Percentiles rank a stretch among this genome's conserved stretches.
These are phyloP conservation scores for Sungouiella thailandica DNA, from an alignment of 805 yeast species.

Conservation along the genomic window DNA sequence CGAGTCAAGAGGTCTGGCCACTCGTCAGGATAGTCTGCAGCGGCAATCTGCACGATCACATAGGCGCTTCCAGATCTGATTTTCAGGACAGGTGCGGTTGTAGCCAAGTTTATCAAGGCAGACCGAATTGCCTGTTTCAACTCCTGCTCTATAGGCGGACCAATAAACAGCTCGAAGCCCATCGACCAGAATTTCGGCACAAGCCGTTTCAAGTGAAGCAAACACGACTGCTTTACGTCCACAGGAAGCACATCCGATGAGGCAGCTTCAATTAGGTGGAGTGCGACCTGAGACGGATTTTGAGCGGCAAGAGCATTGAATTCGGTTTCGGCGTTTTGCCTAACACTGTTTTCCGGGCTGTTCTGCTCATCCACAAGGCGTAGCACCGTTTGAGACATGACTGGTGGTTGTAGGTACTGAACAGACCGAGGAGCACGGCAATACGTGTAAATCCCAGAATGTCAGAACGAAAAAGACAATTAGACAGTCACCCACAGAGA, in stretches of 20 bases:
- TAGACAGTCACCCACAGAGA: too few relatives aligned
- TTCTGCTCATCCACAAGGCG: conserved; percentile 24
- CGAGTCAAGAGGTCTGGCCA: conserved; percentile 71
- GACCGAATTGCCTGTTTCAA: conserved; percentile 49
- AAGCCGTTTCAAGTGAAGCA: conserved; percentile 61
- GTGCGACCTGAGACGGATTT: conserved; percentile 47
- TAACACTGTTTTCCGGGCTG: conserved; percentile 45
- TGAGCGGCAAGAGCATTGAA: conserved; percentile 38
- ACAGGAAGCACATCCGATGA: conserved; percentile 21
- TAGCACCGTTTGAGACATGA: not conserved
- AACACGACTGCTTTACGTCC: conserved; percentile 53
- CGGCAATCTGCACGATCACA: conserved; percentile 77
- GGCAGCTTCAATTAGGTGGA: conserved; percentile 41
- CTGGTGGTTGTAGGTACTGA: not conserved
- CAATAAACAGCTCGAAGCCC: conserved; percentile 69
- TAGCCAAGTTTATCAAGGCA: conserved; percentile 44
- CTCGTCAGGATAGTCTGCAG: conserved; percentile 90
- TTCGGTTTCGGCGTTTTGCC: conserved; percentile 49
- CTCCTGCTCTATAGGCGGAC: conserved; percentile 55
- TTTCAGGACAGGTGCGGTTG: conserved; percentile 45
- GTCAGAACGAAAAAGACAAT: too few relatives aligned
- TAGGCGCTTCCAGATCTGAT: conserved; percentile 65
- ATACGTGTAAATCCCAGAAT: too few relatives aligned
- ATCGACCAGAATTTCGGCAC: conserved; percentile 79
- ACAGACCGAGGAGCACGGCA: not conserved